Percentiles rank a stretch among this genome's conserved stretches.
These are phyloP conservation scores for Epithele typhae DNA, from an alignment of 768 basidiomycete genomes.

Conservation along the genomic window DNA sequence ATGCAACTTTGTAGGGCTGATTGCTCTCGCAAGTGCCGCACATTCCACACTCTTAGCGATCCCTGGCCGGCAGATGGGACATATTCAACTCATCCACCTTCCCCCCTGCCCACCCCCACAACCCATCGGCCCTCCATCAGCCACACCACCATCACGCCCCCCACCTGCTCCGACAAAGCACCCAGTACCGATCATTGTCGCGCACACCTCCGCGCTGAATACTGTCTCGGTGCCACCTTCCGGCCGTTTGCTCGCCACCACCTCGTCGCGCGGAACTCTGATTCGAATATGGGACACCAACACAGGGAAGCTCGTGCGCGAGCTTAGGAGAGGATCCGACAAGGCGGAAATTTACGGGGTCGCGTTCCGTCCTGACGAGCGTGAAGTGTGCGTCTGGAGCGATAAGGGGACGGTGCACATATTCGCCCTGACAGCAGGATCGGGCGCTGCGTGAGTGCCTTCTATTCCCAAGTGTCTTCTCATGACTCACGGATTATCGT, in stretches of 20 bases:
- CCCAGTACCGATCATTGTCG: constrained; percentile 76
- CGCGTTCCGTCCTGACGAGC: constrained; percentile 81
- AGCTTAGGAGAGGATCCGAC: constrained; percentile 83
- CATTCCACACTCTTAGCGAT: constrained; percentile 81
- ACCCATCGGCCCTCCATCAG: constrained; percentile 51
- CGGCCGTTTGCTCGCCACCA: constrained; percentile 77
- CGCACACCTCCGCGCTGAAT: constrained; percentile 76
- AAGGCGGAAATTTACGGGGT: constrained; percentile 91
- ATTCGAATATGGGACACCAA: constrained; percentile 82
- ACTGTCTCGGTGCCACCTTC: constrained; percentile 76
- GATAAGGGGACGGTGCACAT: constrained; percentile 95
- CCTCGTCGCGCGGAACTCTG: constrained; percentile 79
- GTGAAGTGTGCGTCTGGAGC: constrained; percentile 87
- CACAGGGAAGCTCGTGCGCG: constrained; percentile 69
- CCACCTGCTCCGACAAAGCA: constrained; percentile 56
- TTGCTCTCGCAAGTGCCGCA: constrained; percentile 74
- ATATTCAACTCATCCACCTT: constrained; percentile 83
- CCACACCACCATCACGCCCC: constrained; percentile 45
- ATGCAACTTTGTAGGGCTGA: constrained; percentile 49
- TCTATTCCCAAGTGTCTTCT: background rate
- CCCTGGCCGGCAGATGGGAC: constrained; percentile 81
- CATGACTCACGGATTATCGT: background rate
- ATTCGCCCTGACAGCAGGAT: constrained; percentile 63
- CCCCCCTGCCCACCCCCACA: constrained; percentile 70
- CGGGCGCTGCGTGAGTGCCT: constrained; percentile 59